Percentiles rank a stretch among this genome's conserved stretches.
Conservation (phyloP, 345 rosid genomes). For the Syzygium oleosum region DNA sequence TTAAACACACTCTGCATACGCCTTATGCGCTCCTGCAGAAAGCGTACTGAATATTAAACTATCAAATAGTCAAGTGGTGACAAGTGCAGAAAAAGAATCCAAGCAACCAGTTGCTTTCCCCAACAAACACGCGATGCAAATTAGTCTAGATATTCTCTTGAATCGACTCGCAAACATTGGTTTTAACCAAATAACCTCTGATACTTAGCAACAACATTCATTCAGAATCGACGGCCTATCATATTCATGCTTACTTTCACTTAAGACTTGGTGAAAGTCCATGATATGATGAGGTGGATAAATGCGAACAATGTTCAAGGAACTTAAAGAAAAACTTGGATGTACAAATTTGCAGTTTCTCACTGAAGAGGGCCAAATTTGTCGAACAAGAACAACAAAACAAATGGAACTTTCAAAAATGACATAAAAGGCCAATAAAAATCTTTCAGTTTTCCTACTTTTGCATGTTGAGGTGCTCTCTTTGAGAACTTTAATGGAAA, state of each 20-base stretch:
- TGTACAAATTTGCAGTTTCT: neutral
- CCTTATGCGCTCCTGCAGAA: slow-evolving; percentile 79
- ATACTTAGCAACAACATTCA: neutral
- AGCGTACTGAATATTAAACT: neutral
- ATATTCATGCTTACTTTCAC: neutral
- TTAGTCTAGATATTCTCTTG: neutral
- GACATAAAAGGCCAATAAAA: neutral
- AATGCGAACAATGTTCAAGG: neutral
- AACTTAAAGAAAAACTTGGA: neutral
- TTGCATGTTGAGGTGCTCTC: neutral
- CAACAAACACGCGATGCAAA: neutral
- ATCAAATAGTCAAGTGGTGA: neutral
- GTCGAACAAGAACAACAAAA: neutral
- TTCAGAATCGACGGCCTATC: neutral
- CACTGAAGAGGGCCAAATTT: neutral
- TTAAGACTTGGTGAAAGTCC: neutral
- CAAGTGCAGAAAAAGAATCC: neutral
- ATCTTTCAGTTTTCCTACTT: neutral
- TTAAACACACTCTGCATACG: slow-evolving; percentile 98
- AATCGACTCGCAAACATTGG: neutral
- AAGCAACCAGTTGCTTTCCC: neutral
- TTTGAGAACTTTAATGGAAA: neutral
- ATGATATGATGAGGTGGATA: neutral
- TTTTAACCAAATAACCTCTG: neutral
- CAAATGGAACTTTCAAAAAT: neutral